Evolutionary conservation across 306 rosid species (phyloP), one percentile per base, ranked within the genome.

Genomic region (Begonia peltatifolia): DNA sequence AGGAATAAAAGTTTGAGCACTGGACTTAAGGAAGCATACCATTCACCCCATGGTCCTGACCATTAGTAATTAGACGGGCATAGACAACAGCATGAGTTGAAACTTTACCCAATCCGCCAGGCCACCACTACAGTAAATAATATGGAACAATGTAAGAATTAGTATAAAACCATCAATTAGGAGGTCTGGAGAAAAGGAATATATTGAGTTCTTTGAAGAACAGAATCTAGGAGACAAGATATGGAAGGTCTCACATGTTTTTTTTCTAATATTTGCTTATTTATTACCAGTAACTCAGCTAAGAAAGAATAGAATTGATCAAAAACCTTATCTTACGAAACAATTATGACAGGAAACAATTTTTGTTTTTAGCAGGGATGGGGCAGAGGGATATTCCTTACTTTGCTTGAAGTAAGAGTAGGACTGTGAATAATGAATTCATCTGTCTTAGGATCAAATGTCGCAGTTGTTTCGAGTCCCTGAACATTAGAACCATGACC

Each of bases 401-500:
- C 99, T 76, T 90, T 90, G 86, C 87, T 74, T 53, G 99, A 85
- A 59, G 95, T 90, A 59, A 90, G 70, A 11, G 99, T 90, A 53
- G 99, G 99, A 70, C 95, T 90, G 61, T 86, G 67, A 58, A 90
- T 69, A 70, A 90, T 55, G 47, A 90, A 90, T 65, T 90, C 94
- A 3, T 86, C 94, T 10, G 87, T 80, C 66, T 76, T 56, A 42
- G 86, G 80, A 73, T 90, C 99, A 71, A 80, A 86, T 57, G 92
- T 85, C 61, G 99, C 99, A 38, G 94, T 90, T 47, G 99, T 90
- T 75, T 90, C 99, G 22, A 90, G 86, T 66, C 99, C 99, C 75
- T 85, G 99, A 65, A 90, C 92, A 71, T 90, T 90, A 59, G 95
- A 90, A 55, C 99, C 99, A 58, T 90, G 99, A 16, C 99, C 99